A percentile compares a stretch with the other conserved stretches of the same genome.
Conservation (phyloP, 768 basidiomycete genomes). For the Hericium erinaceus region DNA sequence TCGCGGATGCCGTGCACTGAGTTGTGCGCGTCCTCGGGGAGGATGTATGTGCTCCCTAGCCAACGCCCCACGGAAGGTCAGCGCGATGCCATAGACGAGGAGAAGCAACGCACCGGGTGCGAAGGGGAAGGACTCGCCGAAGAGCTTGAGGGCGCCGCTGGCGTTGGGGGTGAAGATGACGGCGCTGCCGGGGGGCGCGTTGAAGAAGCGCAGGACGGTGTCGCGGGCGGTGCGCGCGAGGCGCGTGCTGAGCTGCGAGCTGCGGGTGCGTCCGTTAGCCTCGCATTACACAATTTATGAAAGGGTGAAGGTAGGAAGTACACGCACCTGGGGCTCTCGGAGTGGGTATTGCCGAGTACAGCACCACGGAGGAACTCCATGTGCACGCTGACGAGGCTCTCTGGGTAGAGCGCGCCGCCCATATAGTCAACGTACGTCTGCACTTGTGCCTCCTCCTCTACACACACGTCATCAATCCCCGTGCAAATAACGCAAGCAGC, state of each 20-base stretch:
- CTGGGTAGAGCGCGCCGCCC: constrained; percentile 76
- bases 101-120: constrained; percentile 17
- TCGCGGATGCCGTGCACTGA: constrained; percentile 77
- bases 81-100: too few relatives aligned
- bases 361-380: constrained; percentile 55
- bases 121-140: constrained; percentile 78
- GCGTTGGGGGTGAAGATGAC: constrained; percentile 81
- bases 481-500: too few relatives aligned
- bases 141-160: constrained; percentile 68
- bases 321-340: constrained; percentile 64
- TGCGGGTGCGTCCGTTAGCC: constrained; percentile 19
- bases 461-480: too few relatives aligned
- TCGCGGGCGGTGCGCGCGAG: constrained; percentile 62
- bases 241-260: constrained; percentile 60
- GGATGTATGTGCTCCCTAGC: constrained; percentile 43
- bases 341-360: constrained; percentile 80
- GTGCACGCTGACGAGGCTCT: constrained; percentile 64
- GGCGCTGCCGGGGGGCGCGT: constrained; percentile 65
- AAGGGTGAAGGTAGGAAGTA: background rate
- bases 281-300: background rate
- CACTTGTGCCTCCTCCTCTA: background rate
- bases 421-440: constrained; percentile 75
- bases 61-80: too few relatives aligned
- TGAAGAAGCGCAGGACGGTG: constrained; percentile 69
- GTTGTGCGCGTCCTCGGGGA: constrained; percentile 75